Base-by-base conservation (phyloP, 768 basidiomycete species). In the Amanita inopinata region DNA sequence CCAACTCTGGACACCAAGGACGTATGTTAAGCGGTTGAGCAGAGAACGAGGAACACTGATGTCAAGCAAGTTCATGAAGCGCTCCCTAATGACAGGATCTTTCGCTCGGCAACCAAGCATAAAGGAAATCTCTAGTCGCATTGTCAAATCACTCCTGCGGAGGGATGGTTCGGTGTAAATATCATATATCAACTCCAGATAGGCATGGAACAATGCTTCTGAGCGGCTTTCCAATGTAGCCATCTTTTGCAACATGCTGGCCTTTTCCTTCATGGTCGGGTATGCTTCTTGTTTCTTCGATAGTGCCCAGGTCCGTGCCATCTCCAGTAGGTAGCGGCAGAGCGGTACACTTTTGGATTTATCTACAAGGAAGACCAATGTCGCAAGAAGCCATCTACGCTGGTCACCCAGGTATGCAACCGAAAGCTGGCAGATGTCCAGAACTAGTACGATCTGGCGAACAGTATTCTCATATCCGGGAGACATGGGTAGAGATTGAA, bases 191-290 rank as follows among this genome's bases (percentile, higher is more conserved):
- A 98, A 71, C 49, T 85, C 80, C 51, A 98, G 70, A 58, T 90
- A 98, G 31, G 81, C 74, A 33, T 80, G 75, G 59, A 86, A 89
- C 3, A 98, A 70, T 3, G 66, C 51, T n/a, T 92, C 86, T 27
- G 78, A 81, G 23, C 85, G 79, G 17, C 69, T 68, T 61, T 97
- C 92, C 53, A 80, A 91, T 7, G 74, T 66, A 4, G 75, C 71
- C 91, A 99, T 93, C 57, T 87, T 89, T 54, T 85, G 80, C 47
- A 99, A 61, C 23, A 98, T 64, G 20, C 73, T 82, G 2, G 93
- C 83, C 61, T 97, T 98, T 64, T 99, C 96, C 61, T 96, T 97
- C 75, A 87, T 82, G 0, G 86, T 86, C 5, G 93, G 93, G 56
- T 85, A 86, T 1, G 80, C 70, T 44, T 96, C 90, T 40, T 83